phyloP scores from a whole-genome alignment of 768 basidiomycete genomes.

The Mycena floridula region DNA sequence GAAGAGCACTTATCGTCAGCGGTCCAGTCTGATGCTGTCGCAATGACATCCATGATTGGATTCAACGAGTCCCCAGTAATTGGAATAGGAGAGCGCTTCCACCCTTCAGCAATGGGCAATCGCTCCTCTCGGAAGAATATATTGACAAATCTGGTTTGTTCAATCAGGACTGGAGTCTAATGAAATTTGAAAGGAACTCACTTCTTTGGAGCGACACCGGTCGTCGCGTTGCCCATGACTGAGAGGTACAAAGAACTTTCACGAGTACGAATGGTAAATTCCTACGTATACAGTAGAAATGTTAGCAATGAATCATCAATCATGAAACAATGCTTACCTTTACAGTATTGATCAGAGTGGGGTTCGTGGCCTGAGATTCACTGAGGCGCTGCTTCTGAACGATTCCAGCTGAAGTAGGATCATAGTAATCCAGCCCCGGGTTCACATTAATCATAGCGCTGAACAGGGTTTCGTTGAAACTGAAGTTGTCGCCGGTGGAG shows the following conservation, averaged over 20 bases:
- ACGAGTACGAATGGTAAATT: neutral
- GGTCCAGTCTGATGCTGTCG: constrained; percentile 6
- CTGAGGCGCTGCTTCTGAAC: neutral
- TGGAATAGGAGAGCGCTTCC: constrained; percentile 5
- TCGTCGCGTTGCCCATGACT: neutral
- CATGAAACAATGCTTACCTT: too few relatives aligned
- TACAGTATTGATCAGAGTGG: neutral
- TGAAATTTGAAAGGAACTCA: too few relatives aligned
- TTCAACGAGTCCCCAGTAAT: constrained; percentile 2
- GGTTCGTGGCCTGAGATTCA: neutral
- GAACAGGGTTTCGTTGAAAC: constrained; percentile 1
- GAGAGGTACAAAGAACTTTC: neutral
- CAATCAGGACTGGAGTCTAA: neutral
- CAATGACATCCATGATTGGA: neutral
- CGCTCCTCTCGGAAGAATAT: constrained; percentile 14
- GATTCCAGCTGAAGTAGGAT: neutral
- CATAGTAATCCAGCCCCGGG: neutral
- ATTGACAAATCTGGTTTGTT: constrained; percentile 8
- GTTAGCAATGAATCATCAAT: too few relatives aligned
- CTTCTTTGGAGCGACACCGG: neutral
- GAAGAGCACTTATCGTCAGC: neutral
- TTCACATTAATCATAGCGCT: neutral
- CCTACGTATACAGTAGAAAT: too few relatives aligned
- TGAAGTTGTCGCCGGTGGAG: neutral
- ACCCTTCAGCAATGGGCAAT: constrained; percentile 12